Evolutionary conservation across 1,284 basidiomycete genomes (phyloP).

Genomic region (Cystobasidium pallidum): DNA sequence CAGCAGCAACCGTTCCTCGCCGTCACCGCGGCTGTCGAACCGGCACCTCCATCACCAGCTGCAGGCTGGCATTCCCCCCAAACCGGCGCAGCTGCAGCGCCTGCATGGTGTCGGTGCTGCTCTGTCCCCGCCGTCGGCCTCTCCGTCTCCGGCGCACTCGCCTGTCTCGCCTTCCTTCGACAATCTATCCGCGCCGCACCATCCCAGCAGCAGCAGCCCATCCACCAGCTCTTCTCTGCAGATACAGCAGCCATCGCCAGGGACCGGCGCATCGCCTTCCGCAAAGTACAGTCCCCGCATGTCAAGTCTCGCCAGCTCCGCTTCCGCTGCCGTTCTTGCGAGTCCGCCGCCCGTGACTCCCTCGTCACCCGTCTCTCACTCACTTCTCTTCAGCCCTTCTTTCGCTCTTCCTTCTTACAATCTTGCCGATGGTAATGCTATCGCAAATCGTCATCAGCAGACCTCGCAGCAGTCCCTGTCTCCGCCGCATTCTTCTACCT

Average conservation of each 20-base stretch:
- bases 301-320: not conserved
- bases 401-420: not conserved
- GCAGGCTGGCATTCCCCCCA: not conserved
- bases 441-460: constrained; percentile 8
- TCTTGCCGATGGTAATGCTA: not conserved
- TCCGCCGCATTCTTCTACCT: not conserved
- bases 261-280: not conserved
- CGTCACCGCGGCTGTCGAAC: constrained; percentile 11
- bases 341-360: not conserved
- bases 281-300: not conserved
- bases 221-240: too few species aligned
- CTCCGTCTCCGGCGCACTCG: constrained; percentile 9
- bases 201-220: constrained; percentile 1
- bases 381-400: constrained; percentile 23
- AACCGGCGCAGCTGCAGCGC: constrained; percentile 16
- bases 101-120: not conserved
- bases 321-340: not conserved
- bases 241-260: not conserved
- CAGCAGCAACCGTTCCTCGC: constrained; percentile 16
- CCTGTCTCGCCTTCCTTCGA: constrained; percentile 8
- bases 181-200: constrained; percentile 10
- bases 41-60: constrained; percentile 7
- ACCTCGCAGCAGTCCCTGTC: not conserved
- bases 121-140: not conserved
- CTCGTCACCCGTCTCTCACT: constrained; percentile 5